These are phyloP conservation scores for Fusarium sterilihyphosum DNA, from an alignment of 2,329 filamentous ascomycete species.

Conservation along the genomic window DNA sequence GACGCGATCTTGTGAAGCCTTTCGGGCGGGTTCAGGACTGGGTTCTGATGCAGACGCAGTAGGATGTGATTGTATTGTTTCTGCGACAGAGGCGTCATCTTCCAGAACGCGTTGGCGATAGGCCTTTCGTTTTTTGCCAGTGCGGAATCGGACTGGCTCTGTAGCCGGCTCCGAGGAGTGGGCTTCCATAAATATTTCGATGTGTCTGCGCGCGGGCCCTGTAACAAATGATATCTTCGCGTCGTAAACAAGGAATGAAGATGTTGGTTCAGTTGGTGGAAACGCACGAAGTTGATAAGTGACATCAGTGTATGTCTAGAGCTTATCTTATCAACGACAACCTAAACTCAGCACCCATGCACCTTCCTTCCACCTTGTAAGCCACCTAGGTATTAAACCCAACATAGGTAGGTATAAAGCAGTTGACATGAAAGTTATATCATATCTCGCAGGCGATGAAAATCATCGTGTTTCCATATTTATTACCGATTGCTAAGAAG, in stretches of 20 bases:
- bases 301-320: conserved; percentile 22
- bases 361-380: conserved; percentile 1
- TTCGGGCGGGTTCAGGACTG: conserved; percentile 6
- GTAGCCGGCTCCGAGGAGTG: conserved; percentile 8
- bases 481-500: background rate
- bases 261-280: background rate
- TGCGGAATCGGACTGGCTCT: conserved; percentile 62
- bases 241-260: conserved; percentile 1
- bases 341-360: background rate
- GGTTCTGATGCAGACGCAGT: conserved; percentile 3
- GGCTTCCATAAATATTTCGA: conserved; percentile 28
- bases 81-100: conserved; percentile 34
- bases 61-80: conserved; percentile 1
- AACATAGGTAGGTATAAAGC: background rate
- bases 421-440: conserved; percentile 14
- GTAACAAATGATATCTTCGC: background rate
- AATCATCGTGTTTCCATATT: background rate
- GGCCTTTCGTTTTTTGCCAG: conserved; percentile 67
- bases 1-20: conserved; percentile 40
- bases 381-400: background rate
- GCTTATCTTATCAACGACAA: conserved; percentile 32
- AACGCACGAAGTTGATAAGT: background rate
- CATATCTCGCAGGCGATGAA: background rate
- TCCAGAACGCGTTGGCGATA: conserved; percentile 62
- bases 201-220: background rate